Evolutionary conservation across 2,329 filamentous ascomycete genomes (phyloP), one percentile per base, ranked within the genome.

Genomic region (Trichoderma koningii): DNA sequence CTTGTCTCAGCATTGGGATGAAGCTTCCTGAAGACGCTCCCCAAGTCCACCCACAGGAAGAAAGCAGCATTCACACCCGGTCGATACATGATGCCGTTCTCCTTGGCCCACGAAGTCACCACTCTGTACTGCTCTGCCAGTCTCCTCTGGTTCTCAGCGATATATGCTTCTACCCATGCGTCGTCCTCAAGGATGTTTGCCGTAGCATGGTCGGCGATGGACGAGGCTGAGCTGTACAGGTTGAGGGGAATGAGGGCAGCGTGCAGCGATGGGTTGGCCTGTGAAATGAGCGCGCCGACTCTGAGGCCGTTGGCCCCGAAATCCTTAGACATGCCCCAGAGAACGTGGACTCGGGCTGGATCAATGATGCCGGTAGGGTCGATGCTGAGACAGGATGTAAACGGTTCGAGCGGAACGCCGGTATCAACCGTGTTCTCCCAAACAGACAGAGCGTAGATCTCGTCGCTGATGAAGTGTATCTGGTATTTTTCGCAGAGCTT

Each of bases 291-390:
- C 10, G 74, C 76, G 0, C 83, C 84, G 6, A 85, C 67, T 3
- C 84, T 77, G 5, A 86, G 73, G 1, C 85, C 85, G 45, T 84
- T 85, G 19, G 82, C 80, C n/a, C 82, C 82, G 70, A 87, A 87
- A 70, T 85, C 83, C 69, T 82, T 80, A 45, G 74, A 77, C 68
- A 78, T 75, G n/a, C 77, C 76, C 71, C 80, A 78, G 15, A 84
- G 71, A 1, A 84, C 79, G 70, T 87, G 85, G 0, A 87, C 75
- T 1, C 80, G 76, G 7, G 71, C 67, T 0, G 79, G 74, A 63
- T 86, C 79, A 30, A 86, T 83, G 19, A 83, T 69, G 0, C 73
- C 78, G 0, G 69, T 65, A 0, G 74, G 69, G 23, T 81, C 75
- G n/a, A 85, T 79, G 0, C 80, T 75, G 3, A 84, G 72, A 0